phyloP scores from a whole-genome alignment of 441 rosid genomes.

The Populus hybrid region DNA sequence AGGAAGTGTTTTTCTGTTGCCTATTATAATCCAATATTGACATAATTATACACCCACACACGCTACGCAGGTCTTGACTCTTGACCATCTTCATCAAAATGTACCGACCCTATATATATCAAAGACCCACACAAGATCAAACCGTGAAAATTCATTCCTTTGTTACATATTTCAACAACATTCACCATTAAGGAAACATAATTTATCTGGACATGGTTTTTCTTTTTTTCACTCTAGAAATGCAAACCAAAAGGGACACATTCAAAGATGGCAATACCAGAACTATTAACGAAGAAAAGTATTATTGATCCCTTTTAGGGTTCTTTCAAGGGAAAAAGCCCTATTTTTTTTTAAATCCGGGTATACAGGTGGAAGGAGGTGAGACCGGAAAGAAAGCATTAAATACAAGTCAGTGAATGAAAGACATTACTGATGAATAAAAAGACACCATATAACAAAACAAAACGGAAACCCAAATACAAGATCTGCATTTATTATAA shows the following conservation, averaged over 20 bases:
- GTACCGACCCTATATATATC: background rate
- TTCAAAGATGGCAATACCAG: background rate
- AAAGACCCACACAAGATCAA: background rate
- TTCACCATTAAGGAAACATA: background rate
- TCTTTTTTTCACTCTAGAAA: background rate
- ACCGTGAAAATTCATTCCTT: background rate
- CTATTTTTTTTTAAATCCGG: background rate
- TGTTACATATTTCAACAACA: background rate
- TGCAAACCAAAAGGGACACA: conserved; percentile 9
- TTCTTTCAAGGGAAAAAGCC: background rate
- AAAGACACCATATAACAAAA: conserved; percentile 23
- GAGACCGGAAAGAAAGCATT: conserved; percentile 27
- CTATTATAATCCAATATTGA: background rate
- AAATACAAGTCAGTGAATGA: conserved; percentile 29
- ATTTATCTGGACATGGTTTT: background rate
- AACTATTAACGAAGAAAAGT: background rate
- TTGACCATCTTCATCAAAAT: background rate
- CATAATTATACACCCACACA: background rate
- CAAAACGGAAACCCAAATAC: conserved; percentile 1
- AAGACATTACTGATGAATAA: conserved; percentile 16
- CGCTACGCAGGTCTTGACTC: background rate
- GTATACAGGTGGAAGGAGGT: conserved; percentile 4
- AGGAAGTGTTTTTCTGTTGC: background rate
- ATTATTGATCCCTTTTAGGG: conserved; percentile 13
- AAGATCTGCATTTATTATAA: conserved; percentile 61